Base-by-base conservation (phyloP, 495 filamentous ascomycete genomes). In the Penicillium soppii region DNA sequence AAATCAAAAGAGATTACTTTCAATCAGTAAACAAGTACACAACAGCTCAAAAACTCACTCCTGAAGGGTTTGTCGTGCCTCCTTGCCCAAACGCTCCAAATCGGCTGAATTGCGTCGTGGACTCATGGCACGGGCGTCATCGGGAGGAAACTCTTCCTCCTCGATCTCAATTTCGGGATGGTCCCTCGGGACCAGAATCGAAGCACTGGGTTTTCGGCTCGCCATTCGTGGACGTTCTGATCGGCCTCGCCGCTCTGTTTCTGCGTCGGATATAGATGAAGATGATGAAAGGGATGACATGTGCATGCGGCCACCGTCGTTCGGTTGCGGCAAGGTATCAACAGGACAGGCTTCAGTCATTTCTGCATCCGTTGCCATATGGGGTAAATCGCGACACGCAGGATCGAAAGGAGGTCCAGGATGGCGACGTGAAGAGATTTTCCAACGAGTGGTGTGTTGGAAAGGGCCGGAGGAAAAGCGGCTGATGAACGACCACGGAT, bases 91-190 rank as follows among this genome's bases (percentile, higher is more conserved):
- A 57, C 81, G 81, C 59, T 96, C 88, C 23, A 96, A 75, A 58
- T 98, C 92, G 42, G 90, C 90, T 50, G 84, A 95, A 56, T 88
- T 95, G 58, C 92, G 79, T 52, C 92, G 81, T 1, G 94, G 94
- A 68, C 91, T 96, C 94, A 98, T 98, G 35, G 90, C 86, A 49
- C 92, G 76, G 32, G 92, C 91, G 65, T 97, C 94, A 66, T 91
- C 86, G 2, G 87, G 87, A 16, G 89, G 90, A 52, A 86, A 81
- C 52, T 84, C 78, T 66, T 85, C 81, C 32, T 87, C 77, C 52
- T 85, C 68, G 8, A 86, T 76, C 58, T 88, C 84, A 43, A 89
- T 82, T 46, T 82, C 79, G 9, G 78, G 75, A 37, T 84, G 83
- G 58, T 91, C 86, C 46, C 87, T 80, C 15, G 88, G 86, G 15